A percentile compares a stretch with the other conserved stretches of the same genome.
Conservation (phyloP, 331 rosid genomes). For the Prunus yedoensis region DNA sequence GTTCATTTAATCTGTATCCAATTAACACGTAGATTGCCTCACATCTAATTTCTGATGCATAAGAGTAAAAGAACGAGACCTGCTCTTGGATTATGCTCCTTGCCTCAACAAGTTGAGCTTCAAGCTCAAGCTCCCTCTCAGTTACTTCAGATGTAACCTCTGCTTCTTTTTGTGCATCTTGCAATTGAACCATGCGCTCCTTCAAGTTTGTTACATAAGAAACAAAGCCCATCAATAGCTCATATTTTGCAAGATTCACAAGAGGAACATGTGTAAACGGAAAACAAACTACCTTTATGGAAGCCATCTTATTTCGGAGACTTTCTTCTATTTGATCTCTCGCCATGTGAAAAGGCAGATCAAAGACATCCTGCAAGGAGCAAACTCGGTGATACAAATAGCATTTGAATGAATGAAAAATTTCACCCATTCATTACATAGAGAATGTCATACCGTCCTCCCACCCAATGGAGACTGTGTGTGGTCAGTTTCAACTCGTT, state of each 20-base stretch:
- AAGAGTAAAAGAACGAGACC: conserved; percentile 46
- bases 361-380: conserved; percentile 79
- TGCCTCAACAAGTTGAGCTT: conserved; percentile 99
- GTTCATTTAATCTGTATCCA: neutral
- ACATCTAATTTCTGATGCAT: conserved; percentile 13
- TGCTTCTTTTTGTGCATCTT: conserved; percentile 95
- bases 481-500: conserved; percentile 67
- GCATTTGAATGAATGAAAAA: conserved; percentile 14
- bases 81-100: conserved; percentile 99
- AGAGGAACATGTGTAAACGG: conserved; percentile 10
- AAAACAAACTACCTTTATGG: conserved; percentile 74
- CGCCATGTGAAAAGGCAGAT: conserved; percentile 98
- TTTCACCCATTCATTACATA: neutral
- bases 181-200: conserved; percentile 98
- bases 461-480: conserved; percentile 89
- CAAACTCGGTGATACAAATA: conserved; percentile 11
- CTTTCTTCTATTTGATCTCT: conserved; percentile 98
- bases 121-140: conserved; percentile 99
- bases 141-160: conserved; percentile 97
- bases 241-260: conserved; percentile 16
- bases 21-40: conserved; percentile 5
- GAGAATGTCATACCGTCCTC: conserved; percentile 65
- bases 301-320: conserved; percentile 91
- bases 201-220: conserved; percentile 41
- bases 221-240: conserved; percentile 15